Percentiles rank a stretch among this genome's conserved stretches.
Evolutionary conservation across 257 asterid species (phyloP).

Genomic region (Fraxinus cuspidata): DNA sequence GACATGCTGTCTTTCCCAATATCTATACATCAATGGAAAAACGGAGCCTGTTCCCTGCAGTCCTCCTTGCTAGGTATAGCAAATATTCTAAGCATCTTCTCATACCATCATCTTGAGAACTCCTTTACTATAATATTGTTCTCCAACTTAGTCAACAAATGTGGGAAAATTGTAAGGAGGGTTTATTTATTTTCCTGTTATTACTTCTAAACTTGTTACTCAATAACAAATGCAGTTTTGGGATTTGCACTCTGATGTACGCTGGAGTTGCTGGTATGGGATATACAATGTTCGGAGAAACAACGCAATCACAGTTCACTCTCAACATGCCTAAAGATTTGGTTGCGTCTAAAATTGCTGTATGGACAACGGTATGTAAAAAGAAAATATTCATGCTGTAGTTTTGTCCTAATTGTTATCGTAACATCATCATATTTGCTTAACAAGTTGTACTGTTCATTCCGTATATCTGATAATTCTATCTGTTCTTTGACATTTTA

Average conservation of each 20-base stretch:
- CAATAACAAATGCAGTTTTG: slow-evolving; percentile 57
- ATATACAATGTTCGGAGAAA: slow-evolving; percentile 79
- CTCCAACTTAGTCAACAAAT: not conserved
- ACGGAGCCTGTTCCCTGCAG: slow-evolving; percentile 71
- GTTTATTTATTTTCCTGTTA: not conserved
- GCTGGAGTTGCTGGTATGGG: slow-evolving; percentile 82
- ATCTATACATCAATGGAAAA: slow-evolving; percentile 86
- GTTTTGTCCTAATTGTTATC: not conserved
- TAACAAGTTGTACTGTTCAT: not conserved
- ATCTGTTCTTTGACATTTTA: too few relatives aligned
- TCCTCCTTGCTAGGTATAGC: slow-evolving; percentile 70
- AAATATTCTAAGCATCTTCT: not conserved
- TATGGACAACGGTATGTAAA: slow-evolving; percentile 85
- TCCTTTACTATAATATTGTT: not conserved
- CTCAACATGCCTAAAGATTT: slow-evolving; percentile 83
- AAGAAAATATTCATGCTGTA: not conserved
- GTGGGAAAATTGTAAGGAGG: not conserved
- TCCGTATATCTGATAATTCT: slow-evolving; percentile 21
- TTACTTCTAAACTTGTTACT: not conserved
- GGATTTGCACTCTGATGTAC: slow-evolving; percentile 70
- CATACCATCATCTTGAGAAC: not conserved
- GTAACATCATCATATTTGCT: not conserved
- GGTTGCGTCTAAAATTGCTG: slow-evolving; percentile 78
- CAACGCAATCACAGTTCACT: slow-evolving; percentile 84
- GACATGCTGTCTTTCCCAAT: slow-evolving; percentile 94